Evolutionary conservation across 495 filamentous ascomycete genomes (phyloP), one percentile per base, ranked within the genome.

Genomic region (Aspergillus carlsbadensis): DNA sequence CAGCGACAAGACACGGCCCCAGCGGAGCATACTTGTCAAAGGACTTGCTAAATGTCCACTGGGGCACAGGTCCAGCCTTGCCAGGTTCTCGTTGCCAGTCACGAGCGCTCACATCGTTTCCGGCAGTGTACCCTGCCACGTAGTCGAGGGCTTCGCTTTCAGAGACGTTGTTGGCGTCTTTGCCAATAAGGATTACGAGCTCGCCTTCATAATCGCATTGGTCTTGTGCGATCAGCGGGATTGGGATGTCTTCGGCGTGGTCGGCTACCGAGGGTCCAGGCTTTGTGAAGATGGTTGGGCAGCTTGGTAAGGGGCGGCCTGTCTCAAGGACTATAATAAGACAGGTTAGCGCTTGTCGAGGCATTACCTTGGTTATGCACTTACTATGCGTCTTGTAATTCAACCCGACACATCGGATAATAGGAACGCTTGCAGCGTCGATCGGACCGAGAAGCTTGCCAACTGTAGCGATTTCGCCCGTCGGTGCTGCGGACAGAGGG

Each of bases 11-110:
- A 59, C 40, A 15, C 24, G 87, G 87, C 4, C 87, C 87, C 52
- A 76, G 82, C 0, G 86, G 87, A 24, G 84, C 86, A 84, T 83
- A 89, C 36, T 82, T 81, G 69, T 90, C 87, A 61, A 86, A 88
- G 2, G 85, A 84, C 67, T 90, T 90, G 6, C 85, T 84, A 0
- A 88, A 61, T 0, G 73, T 73, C 87, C 85, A 89, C 65, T 90
- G 87, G 3, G 84, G 80, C 5, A 86, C 83, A 14, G 84, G 85
- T 10, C 78, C 78, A 56, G 80, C 75, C 44, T 89, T 60, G 42
- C 8, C n/a, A 13, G 42, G n/a, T 21, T 62, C 54, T 5, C 40
- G 22, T 64, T 90, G 87, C 82, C 85, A 86, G 56, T 85, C 84
- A 39, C 87, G 80, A 65, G 87, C 84, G 13, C 81, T 84, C 20